These are phyloP conservation scores for Neofusicoccum ribis DNA, from an alignment of 2,329 filamentous ascomycete species.

Conservation along the genomic window DNA sequence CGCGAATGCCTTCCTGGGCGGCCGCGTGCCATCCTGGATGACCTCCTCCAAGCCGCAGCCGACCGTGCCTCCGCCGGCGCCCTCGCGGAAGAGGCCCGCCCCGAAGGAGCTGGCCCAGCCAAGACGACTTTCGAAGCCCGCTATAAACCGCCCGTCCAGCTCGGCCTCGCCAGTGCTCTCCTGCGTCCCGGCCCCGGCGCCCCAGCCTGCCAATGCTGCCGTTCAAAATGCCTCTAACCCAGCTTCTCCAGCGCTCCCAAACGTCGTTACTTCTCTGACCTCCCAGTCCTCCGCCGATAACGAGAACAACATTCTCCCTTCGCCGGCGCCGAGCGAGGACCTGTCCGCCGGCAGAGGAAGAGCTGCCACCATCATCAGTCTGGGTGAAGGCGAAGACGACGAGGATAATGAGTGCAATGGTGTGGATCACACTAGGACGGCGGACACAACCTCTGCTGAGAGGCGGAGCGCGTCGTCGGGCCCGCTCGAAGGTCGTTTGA, in stretches of 20 bases:
- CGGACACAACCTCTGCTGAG: background rate
- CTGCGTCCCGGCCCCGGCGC: background rate
- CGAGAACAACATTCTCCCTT: constrained; percentile 52
- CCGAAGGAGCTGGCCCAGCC: background rate
- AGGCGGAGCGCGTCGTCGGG: background rate
- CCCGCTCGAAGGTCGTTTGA: background rate
- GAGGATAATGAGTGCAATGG: background rate
- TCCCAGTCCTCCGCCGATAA: constrained; percentile 3
- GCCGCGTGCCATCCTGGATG: constrained; percentile 15
- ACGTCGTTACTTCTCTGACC: constrained; percentile 23
- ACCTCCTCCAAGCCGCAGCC: background rate
- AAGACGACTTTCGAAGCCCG: background rate
- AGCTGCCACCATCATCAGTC: background rate
- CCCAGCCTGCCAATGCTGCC: background rate
- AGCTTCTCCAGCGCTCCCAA: constrained; percentile 37
- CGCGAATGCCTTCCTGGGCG: constrained; percentile 18
- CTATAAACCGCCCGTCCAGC: background rate
- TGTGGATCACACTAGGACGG: background rate
- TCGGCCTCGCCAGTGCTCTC: background rate
- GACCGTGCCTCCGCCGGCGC: background rate
- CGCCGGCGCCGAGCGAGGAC: constrained; percentile 65
- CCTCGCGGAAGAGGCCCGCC: constrained; percentile 7
- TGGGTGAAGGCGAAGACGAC: constrained; percentile 6
- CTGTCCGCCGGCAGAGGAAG: background rate
- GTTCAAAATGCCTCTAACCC: constrained; percentile 29